These are phyloP conservation scores for Eucalyptus pumila DNA, from an alignment of 345 rosid genomes.

Conservation along the genomic window DNA sequence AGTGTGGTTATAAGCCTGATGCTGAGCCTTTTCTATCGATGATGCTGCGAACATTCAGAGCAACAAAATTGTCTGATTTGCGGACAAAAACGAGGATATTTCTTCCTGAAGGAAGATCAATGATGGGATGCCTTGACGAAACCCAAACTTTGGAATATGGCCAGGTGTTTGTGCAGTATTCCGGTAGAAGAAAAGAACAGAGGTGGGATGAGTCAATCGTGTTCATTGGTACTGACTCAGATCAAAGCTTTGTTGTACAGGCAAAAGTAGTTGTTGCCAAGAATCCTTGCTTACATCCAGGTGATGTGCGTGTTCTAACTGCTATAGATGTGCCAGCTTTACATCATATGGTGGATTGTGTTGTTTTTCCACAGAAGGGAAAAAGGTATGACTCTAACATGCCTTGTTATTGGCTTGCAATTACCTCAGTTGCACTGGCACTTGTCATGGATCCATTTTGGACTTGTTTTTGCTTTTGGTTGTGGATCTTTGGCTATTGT, in stretches of 20 bases:
- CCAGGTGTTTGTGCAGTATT: constrained; percentile 56
- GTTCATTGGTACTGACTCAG: background rate
- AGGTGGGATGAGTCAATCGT: background rate
- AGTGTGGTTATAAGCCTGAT: constrained; percentile 61
- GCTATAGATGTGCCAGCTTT: constrained; percentile 36
- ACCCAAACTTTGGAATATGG: constrained; percentile 62
- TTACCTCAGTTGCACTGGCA: background rate
- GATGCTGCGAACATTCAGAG: constrained; percentile 85
- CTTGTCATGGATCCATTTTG: background rate
- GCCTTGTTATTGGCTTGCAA: background rate
- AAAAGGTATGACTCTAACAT: constrained; percentile 12
- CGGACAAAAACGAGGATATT: constrained; percentile 57
- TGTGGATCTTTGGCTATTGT: background rate
- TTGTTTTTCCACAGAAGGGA: constrained; percentile 70
- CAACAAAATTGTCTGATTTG: constrained; percentile 58
- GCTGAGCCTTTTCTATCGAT: constrained; percentile 77
- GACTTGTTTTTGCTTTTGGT: background rate
- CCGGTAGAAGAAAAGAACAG: constrained; percentile 1
- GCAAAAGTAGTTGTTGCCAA: constrained; percentile 46
- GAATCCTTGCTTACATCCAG: constrained; percentile 71
- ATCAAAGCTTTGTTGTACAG: background rate
- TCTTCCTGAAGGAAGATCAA: constrained; percentile 45
- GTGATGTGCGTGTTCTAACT: constrained; percentile 48
- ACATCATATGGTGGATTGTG: constrained; percentile 60
- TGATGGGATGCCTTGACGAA: constrained; percentile 97